phyloP scores from a whole-genome alignment of 805 yeast species.

The Wickerhamiella musiphila region DNA sequence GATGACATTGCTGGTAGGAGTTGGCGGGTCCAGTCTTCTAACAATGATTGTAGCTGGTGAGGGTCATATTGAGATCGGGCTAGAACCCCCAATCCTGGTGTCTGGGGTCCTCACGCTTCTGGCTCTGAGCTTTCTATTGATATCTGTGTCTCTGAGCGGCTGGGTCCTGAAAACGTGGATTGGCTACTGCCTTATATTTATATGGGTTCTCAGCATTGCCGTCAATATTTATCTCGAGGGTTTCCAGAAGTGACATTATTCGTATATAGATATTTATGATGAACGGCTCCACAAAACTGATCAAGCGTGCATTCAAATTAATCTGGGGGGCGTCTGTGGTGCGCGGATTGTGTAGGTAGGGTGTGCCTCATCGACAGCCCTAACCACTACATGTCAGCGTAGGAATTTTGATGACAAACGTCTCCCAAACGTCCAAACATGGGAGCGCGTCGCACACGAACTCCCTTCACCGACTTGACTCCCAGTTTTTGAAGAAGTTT shows the following conservation, averaged over 20 bases:
- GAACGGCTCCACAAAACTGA: too few species aligned
- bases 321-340: too few species aligned
- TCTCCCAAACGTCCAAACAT: too few species aligned
- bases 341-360: too few species aligned
- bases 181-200: slow-evolving; percentile 25
- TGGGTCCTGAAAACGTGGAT: slow-evolving; percentile 27
- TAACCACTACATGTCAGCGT: too few species aligned
- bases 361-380: too few species aligned
- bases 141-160: slow-evolving; percentile 25
- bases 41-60: slow-evolving; percentile 18
- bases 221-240: slow-evolving; percentile 3
- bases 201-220: slow-evolving; percentile 28
- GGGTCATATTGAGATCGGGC: slow-evolving; percentile 22
- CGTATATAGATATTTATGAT: too few species aligned
- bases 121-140: slow-evolving; percentile 24
- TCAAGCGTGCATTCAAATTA: too few species aligned
- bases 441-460: too few species aligned
- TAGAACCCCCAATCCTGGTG: slow-evolving; percentile 23
- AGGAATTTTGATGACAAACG: too few species aligned
- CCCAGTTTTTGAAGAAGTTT: not conserved
- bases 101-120: slow-evolving; percentile 27
- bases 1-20: slow-evolving; percentile 56
- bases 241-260: not conserved
- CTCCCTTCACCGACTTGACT: slow-evolving; percentile 1
- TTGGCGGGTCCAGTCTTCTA: slow-evolving; percentile 58